phyloP scores from a whole-genome alignment of 257 asterid species.

The Jacaranda mimosifolia region DNA sequence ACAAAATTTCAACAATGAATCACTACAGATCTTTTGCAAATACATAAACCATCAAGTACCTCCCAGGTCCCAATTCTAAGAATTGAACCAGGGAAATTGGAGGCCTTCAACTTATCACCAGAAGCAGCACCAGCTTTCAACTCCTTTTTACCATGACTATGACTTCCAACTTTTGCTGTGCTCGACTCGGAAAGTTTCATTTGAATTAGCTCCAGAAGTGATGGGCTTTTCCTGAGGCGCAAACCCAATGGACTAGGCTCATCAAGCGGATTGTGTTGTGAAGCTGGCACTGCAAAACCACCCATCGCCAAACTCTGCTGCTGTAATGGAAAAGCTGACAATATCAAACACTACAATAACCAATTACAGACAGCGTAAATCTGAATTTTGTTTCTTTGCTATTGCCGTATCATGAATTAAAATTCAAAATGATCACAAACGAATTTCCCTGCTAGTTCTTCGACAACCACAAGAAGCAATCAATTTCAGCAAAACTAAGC shows the following conservation, averaged over 20 bases:
- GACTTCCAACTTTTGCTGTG: constrained; percentile 42
- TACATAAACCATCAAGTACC: constrained; percentile 47
- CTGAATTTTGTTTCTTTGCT: not conserved
- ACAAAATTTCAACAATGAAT: not conserved
- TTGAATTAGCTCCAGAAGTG: constrained; percentile 71
- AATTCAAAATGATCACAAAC: not conserved
- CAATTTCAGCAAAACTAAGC: not conserved
- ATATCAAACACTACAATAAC: not conserved
- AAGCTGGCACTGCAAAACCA: constrained; percentile 35
- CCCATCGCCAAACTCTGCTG: constrained; percentile 41
- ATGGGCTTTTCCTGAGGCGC: constrained; percentile 70
- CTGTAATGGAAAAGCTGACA: constrained; percentile 19
- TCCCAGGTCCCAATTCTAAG: constrained; percentile 89
- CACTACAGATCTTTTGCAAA: constrained; percentile 5
- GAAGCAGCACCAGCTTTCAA: constrained; percentile 52
- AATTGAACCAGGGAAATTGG: constrained; percentile 84
- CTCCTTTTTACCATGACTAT: constrained; percentile 46
- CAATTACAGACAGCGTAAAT: not conserved
- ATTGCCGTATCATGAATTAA: not conserved
- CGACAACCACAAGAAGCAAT: not conserved
- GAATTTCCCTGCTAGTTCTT: not conserved
- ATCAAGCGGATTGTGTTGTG: constrained; percentile 57
- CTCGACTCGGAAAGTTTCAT: constrained; percentile 61
- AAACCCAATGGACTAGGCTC: constrained; percentile 77
- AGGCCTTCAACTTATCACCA: constrained; percentile 82